Base-by-base conservation (phyloP, 305 asterid species). In the Fraxinus nigra region DNA sequence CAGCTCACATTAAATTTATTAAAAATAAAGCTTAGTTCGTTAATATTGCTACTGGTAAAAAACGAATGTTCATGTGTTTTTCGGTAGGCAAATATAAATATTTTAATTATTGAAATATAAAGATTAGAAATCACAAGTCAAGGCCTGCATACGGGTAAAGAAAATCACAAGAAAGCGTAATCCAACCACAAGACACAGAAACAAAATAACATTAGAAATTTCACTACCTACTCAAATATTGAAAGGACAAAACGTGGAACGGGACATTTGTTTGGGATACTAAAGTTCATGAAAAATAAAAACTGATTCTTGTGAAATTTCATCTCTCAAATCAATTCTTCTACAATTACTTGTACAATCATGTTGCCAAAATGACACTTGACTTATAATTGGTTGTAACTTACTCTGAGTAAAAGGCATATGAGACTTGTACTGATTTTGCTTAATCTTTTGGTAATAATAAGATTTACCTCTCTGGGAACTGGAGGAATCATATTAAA, bases 401-500 rank as follows among this genome's bases (percentile, higher is more conserved):
- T 10, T 9, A 9, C 34, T 63, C 16, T 63, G 72, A 61, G 72
- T 9, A 22, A 22, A 61, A n/a, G 26, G 65, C 26, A 54, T n/a
- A 54, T 56, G 65, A 59, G 5, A 59, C 22, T 59, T 59, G 69
- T 20, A 59, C 69, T 59, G 30, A 43, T 2, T 11, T 70, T 35
- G 34, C 79, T 75, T 35, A 28, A 37, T 69, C 56, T 28, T 70
- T 2, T 81, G 32, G 63, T 69, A 48, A 35, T 33, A 32, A 33
- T 28, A 69, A 69, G 38, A 69, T 70, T 32, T 70, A 70, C 75
- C 38, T 30, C 11, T 70, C 5, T 14, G 22, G 43, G 75, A 70
- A 37, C 67, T 11, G 46, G 63, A 72, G 63, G 79, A 43, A 54
- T 79, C 32, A n/a, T 54, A 35, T 79, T 75, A 43, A 35, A 51